phyloP scores from a whole-genome alignment of 768 basidiomycete genomes.

The Fomitopsis pulvina region DNA sequence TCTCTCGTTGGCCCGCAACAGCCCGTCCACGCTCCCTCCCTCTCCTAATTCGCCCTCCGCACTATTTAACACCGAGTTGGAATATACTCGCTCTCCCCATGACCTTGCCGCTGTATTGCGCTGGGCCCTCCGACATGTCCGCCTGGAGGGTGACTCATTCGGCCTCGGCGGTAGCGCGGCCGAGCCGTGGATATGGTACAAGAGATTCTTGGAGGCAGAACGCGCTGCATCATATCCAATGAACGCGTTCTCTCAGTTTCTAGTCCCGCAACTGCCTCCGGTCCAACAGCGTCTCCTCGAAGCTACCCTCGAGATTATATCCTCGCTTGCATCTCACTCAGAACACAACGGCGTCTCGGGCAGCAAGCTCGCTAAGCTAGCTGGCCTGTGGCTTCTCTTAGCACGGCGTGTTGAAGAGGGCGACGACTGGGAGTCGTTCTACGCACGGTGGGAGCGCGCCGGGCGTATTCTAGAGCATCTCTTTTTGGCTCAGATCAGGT shows the following conservation, averaged over 20 bases:
- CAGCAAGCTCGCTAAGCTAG: slow-evolving; percentile 67
- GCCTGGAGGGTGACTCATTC: slow-evolving; percentile 52
- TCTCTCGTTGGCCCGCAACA: slow-evolving; percentile 48
- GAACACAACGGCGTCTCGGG: slow-evolving; percentile 71
- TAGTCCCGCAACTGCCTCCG: slow-evolving; percentile 54
- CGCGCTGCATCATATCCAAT: slow-evolving; percentile 52
- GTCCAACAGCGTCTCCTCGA: slow-evolving; percentile 54
- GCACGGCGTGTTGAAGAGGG: slow-evolving; percentile 37
- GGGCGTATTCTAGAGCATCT: slow-evolving; percentile 73
- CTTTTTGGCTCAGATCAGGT: slow-evolving; percentile 71
- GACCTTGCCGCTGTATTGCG: slow-evolving; percentile 77
- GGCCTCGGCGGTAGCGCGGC: slow-evolving; percentile 46
- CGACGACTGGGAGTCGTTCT: slow-evolving; percentile 62
- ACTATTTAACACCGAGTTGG: slow-evolving; percentile 59
- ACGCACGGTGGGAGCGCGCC: slow-evolving; percentile 66
- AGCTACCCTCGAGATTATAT: slow-evolving; percentile 53
- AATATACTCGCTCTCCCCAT: slow-evolving; percentile 59
- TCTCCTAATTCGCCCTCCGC: slow-evolving; percentile 38
- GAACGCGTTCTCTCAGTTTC: slow-evolving; percentile 52
- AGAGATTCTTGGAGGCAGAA: slow-evolving; percentile 53
- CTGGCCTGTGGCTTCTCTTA: slow-evolving; percentile 69
- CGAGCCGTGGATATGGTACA: slow-evolving; percentile 55
- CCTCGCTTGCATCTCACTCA: slow-evolving; percentile 63
- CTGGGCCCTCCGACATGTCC: slow-evolving; percentile 74
- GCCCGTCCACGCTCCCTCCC: slow-evolving; percentile 44